Evolutionary conservation across 1,284 basidiomycete genomes (phyloP), one percentile per base, ranked within the genome.

Genomic region (Amylostereum areolatum): DNA sequence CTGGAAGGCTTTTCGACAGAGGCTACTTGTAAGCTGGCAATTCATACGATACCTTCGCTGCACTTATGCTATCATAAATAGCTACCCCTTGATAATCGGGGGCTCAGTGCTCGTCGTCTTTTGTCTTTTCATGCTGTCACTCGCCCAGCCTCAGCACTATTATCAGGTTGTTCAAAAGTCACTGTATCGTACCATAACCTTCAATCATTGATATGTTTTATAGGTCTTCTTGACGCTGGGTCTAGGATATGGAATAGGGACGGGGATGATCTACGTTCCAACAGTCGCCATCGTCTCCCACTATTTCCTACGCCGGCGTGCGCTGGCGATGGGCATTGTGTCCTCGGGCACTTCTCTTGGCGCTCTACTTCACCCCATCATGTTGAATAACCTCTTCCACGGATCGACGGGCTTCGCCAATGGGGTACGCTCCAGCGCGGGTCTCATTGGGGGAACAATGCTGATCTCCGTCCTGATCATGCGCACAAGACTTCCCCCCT

Each of bases 61-160:
- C n/a, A 35, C 33, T 35, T 8, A 35, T 35, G 33, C 8, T 35
- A 35, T 35, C 8, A 35, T 35, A 8, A 8, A 8, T n/a, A 35
- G 33, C 33, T 35, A 35, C n/a, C 8, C n/a, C 8, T n/a, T 35
- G 8, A 35, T 35, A n/a, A 35, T 35, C n/a, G 8, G 8, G 8
- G 33, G 33, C 33, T 8, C 8, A n/a, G n/a, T n/a, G 8, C 8
- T 63, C 6, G 51, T 52, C 37, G 45, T 50, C 4, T 52, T 64
- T 28, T 60, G 50, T 25, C 39, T 62, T 5, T 64, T 63, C 43
- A 62, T 63, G 61, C 54, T 63, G 12, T 64, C 63, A 5, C 48
- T 64, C 24, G 55, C 58, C 2, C 54, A 61, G 10, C 54, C 57
- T 4, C 43, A 60, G n/a, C 55, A 60, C 11, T 62, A 52, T 41